phyloP scores from a whole-genome alignment of 192 early-diverging fungal genomes.

The Dispira simplex region DNA sequence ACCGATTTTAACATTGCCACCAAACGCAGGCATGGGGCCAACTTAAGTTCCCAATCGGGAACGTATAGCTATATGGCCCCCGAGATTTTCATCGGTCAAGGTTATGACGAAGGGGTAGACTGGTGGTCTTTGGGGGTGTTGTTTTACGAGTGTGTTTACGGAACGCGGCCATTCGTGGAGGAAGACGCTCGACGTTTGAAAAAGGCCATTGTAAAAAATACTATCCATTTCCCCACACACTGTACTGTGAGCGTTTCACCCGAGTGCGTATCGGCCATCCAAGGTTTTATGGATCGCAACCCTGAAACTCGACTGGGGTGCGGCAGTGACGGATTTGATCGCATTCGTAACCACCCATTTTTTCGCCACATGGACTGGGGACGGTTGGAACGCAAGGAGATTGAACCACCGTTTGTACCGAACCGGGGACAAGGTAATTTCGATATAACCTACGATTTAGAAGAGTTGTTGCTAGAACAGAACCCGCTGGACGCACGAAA shows the following conservation, averaged over 20 bases:
- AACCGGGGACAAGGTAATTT: constrained; percentile 69
- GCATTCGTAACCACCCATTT: constrained; percentile 62
- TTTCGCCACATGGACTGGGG: constrained; percentile 66
- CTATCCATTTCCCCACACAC: constrained; percentile 41
- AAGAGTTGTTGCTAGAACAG: constrained; percentile 93
- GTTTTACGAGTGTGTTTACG: constrained; percentile 78
- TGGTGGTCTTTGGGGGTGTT: constrained; percentile 93
- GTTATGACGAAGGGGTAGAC: constrained; percentile 74
- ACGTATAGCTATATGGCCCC: constrained; percentile 89
- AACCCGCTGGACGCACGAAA: constrained; percentile 77
- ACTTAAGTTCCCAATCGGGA: constrained; percentile 69
- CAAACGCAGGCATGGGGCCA: constrained; percentile 33
- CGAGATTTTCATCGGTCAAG: constrained; percentile 43
- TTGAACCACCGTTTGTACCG: constrained; percentile 68
- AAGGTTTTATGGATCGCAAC: constrained; percentile 61
- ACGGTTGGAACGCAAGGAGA: constrained; percentile 48
- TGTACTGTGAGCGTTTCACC: constrained; percentile 32
- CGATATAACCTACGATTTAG: constrained; percentile 90
- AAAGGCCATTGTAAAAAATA: constrained; percentile 43
- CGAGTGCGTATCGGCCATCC: constrained; percentile 56
- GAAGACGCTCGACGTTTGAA: constrained; percentile 41
- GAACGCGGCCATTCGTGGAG: constrained; percentile 54
- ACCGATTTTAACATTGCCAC: constrained; percentile 97
- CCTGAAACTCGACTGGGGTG: constrained; percentile 60
- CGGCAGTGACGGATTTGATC: constrained; percentile 50